A percentile compares a stretch with the other conserved stretches of the same genome.
These are phyloP conservation scores for Neonectria faginata DNA, from an alignment of 2,329 filamentous ascomycete species.

Conservation along the genomic window DNA sequence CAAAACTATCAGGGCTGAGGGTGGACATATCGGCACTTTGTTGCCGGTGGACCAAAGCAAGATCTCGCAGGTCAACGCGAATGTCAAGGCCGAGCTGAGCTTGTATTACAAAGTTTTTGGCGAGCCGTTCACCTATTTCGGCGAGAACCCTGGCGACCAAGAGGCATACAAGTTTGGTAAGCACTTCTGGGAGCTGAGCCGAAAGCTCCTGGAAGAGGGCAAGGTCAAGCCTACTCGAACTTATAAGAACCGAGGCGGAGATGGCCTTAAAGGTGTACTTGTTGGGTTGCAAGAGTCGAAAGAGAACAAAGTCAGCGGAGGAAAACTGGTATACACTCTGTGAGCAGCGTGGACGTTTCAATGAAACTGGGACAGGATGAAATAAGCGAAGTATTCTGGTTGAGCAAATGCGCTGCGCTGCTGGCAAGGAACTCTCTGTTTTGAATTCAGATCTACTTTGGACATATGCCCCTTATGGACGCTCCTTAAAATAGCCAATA, in stretches of 20 bases:
- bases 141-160: background rate
- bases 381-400: no score
- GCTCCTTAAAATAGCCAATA: no score
- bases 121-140: background rate
- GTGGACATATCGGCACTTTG: background rate
- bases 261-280: background rate
- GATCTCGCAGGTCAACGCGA: background rate
- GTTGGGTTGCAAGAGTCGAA: background rate
- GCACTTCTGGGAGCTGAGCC: background rate
- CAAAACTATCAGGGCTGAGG: background rate
- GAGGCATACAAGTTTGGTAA: background rate
- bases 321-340: background rate
- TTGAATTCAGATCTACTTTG: no score
- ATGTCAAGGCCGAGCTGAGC: background rate
- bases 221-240: background rate
- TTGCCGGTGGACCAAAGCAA: background rate
- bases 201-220: background rate
- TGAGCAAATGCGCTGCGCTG: no score
- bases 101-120: background rate
- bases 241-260: background rate
- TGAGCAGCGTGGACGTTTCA: background rate
- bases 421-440: no score
- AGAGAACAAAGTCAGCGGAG: background rate
- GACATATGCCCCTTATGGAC: no score
- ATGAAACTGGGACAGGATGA: no score